Conservation (phyloP, 441 rosid genomes). For the Corymbia citriodora region DNA sequence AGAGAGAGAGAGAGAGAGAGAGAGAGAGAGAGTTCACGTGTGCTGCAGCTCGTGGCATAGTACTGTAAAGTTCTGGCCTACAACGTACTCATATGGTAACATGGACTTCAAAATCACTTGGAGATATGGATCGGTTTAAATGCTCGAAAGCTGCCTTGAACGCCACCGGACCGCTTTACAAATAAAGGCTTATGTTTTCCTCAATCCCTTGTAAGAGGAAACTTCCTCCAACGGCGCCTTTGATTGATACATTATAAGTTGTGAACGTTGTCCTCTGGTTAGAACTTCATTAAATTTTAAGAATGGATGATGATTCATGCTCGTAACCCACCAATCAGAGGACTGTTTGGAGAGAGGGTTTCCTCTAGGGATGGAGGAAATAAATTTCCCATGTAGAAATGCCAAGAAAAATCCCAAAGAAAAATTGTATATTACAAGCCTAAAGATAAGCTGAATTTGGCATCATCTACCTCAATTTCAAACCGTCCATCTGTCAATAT, state of each 20-base stretch:
- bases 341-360: not conserved
- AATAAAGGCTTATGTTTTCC: not conserved
- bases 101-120: not conserved
- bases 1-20: not conserved
- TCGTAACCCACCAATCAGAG: not conserved
- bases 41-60: not conserved
- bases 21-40: not conserved
- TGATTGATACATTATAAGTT: not conserved
- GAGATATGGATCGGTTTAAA: not conserved
- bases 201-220: not conserved
- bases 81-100: not conserved
- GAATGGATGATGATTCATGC: not conserved
- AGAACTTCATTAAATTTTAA: not conserved
- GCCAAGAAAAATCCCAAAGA: not conserved
- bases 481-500: not conserved
- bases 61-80: not conserved
- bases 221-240: not conserved
- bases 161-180: not conserved
- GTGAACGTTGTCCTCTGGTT: accelerated
- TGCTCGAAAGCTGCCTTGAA: not conserved
- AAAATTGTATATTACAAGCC: not conserved
- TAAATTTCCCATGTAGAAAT: not conserved
- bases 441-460: not conserved
- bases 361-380: not conserved
- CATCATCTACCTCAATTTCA: not conserved